Conservation (phyloP, 2,329 filamentous ascomycete species). For the Stagonosporopsis vannaccii region DNA sequence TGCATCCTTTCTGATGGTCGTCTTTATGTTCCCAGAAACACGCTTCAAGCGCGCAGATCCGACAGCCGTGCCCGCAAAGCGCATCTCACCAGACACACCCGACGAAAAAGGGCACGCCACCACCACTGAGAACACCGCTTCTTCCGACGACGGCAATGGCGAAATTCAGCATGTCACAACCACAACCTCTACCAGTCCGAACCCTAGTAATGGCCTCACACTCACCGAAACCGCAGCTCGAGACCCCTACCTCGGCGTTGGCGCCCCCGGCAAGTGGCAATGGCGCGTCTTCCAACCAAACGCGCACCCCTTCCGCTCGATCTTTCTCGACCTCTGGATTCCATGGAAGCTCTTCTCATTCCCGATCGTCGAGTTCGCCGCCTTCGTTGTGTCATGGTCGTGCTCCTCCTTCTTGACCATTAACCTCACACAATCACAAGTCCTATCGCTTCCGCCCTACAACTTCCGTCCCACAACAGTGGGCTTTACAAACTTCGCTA, state of each 20-base stretch:
- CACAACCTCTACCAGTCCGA: constrained; percentile 22
- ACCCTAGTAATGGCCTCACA: constrained; percentile 23
- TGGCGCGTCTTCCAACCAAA: constrained; percentile 62
- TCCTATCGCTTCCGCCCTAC: constrained; percentile 64
- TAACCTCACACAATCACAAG: constrained; percentile 66
- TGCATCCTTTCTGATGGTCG: constrained; percentile 58
- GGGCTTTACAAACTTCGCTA: constrained; percentile 65
- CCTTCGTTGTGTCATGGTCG: constrained; percentile 68
- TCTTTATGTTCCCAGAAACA: constrained; percentile 71
- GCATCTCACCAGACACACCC: constrained; percentile 9
- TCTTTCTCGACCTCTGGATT: constrained; percentile 64
- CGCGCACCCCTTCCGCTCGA: constrained; percentile 54
- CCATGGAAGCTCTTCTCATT: constrained; percentile 69
- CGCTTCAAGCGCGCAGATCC: constrained; percentile 61
- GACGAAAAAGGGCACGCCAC: constrained; percentile 30
- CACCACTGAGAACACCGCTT: constrained; percentile 20
- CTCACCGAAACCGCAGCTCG: constrained; percentile 51
- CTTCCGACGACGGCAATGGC: constrained; percentile 25
- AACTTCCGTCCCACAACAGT: constrained; percentile 60
- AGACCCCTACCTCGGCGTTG: constrained; percentile 64
- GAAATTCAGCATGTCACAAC: constrained; percentile 37
- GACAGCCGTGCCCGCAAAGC: constrained; percentile 26
- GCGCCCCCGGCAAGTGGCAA: constrained; percentile 62
- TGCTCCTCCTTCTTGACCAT: constrained; percentile 65
- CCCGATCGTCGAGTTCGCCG: constrained; percentile 68